A percentile compares a stretch with the other conserved stretches of the same genome.
Evolutionary conservation across 345 rosid genomes (phyloP).

Genomic region (Clausena lansium): DNA sequence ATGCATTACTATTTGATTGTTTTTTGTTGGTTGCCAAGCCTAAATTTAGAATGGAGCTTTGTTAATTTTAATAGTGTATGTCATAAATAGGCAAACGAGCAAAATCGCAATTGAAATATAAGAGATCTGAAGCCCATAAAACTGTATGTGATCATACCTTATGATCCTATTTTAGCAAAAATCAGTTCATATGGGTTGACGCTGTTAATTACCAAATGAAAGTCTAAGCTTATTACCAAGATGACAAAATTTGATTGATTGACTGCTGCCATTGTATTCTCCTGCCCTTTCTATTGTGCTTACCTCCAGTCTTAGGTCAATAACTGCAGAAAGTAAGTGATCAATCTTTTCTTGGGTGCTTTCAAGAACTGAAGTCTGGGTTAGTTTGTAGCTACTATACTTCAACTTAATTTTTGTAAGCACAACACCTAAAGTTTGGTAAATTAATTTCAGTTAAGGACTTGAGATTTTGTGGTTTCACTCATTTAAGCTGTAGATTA

Average conservation of each 20-base stretch:
- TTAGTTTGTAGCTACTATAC: no score
- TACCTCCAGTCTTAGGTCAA: neutral
- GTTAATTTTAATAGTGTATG: slow-evolving; percentile 5
- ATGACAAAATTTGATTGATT: neutral
- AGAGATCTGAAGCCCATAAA: neutral
- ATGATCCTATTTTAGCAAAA: neutral
- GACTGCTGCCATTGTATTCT: neutral
- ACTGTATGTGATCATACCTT: neutral
- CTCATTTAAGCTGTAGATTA: neutral
- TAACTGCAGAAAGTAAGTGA: neutral
- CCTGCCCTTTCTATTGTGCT: neutral
- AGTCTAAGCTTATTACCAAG: neutral
- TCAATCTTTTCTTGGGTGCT: neutral
- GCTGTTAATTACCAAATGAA: neutral
- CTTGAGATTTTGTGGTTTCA: neutral
- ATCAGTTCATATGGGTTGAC: neutral
- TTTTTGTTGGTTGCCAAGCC: neutral
- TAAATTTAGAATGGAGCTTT: neutral
- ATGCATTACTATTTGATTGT: neutral
- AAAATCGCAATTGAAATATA: neutral
- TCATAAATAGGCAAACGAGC: neutral
- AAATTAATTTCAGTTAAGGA: no score
- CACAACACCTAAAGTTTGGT: neutral
- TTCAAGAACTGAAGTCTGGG: neutral
- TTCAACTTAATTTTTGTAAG: neutral